Evolutionary conservation across 78 protist species (phyloP).

Genomic region (Chrysochromulina parva): DNA sequence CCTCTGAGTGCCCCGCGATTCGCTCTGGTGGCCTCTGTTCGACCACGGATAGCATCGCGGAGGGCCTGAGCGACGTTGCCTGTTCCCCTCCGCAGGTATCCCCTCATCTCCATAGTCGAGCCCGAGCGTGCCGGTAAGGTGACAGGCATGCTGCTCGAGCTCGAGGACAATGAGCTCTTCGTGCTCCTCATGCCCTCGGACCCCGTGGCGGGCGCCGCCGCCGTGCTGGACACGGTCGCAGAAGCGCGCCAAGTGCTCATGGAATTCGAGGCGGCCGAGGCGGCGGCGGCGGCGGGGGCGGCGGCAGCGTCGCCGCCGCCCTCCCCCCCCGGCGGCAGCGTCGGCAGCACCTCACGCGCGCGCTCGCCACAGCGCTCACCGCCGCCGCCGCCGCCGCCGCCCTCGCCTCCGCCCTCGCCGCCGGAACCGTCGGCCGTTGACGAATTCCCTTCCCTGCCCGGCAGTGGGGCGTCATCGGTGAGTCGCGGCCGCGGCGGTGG

Average conservation of each 20-base stretch:
- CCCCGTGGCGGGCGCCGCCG: background rate
- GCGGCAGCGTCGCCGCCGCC: background rate
- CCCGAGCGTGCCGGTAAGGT: background rate
- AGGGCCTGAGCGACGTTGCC: too few relatives aligned
- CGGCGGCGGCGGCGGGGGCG: background rate
- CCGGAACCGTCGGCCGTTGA: background rate
- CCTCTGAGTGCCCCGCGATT: too few relatives aligned
- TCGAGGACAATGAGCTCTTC: background rate
- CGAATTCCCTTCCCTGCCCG: too few relatives aligned
- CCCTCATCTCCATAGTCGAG: background rate
- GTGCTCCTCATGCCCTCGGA: background rate
- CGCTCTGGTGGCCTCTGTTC: too few relatives aligned
- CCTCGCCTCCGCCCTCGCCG: conserved; percentile 16
- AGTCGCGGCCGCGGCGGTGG: too few relatives aligned
- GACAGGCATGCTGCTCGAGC: conserved; percentile 14
- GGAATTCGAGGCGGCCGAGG: background rate
- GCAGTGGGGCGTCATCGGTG: too few relatives aligned
- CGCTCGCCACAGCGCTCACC: too few relatives aligned
- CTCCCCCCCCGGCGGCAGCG: too few relatives aligned
- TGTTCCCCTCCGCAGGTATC: too few relatives aligned
- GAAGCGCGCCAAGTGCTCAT: background rate
- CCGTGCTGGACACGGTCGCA: background rate
- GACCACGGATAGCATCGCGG: too few relatives aligned
- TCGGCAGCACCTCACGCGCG: too few relatives aligned
- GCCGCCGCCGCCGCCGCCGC: too few relatives aligned